Conservation (phyloP, 306 rosid genomes). For the Castanea sativa region DNA sequence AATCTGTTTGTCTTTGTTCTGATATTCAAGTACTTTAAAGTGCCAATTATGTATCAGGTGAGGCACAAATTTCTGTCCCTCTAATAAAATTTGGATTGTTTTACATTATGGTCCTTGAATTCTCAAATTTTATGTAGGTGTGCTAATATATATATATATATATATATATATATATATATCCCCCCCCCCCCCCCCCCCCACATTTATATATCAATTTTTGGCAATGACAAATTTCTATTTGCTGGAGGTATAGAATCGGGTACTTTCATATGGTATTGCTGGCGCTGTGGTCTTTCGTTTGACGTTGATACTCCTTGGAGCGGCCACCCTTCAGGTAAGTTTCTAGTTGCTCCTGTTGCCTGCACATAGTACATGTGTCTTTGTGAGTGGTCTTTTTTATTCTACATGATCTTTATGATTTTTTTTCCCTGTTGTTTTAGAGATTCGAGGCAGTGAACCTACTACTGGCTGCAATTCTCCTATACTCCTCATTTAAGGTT, state of each 20-base stretch:
- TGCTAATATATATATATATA: background rate
- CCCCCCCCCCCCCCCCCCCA: too few species aligned
- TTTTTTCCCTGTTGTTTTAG: conserved; percentile 40
- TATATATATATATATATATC: too few species aligned
- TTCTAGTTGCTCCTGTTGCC: conserved; percentile 13
- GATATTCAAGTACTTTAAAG: conserved; percentile 87
- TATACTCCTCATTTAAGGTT: conserved; percentile 87
- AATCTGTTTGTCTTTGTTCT: conserved; percentile 91
- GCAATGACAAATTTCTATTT: conserved; percentile 22
- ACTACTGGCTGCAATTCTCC: conserved; percentile 72
- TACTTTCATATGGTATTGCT: conserved; percentile 89
- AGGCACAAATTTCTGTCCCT: conserved; percentile 17
- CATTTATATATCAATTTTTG: background rate
- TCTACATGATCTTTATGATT: conserved; percentile 16
- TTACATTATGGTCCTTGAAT: conserved; percentile 11
- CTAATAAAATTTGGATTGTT: conserved; percentile 4
- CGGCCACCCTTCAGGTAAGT: conserved; percentile 79
- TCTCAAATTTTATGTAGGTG: conserved; percentile 14
- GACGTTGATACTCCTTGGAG: conserved; percentile 72
- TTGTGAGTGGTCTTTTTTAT: conserved; percentile 8
- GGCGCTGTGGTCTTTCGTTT: conserved; percentile 86
- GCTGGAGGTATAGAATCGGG: conserved; percentile 62
- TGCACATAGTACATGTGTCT: background rate
- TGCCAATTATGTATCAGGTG: conserved; percentile 83
- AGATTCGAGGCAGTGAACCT: conserved; percentile 89